Evolutionary conservation across 1,284 basidiomycete species (phyloP), one percentile per base, ranked within the genome.

Genomic region (Fistulina hepatica): DNA sequence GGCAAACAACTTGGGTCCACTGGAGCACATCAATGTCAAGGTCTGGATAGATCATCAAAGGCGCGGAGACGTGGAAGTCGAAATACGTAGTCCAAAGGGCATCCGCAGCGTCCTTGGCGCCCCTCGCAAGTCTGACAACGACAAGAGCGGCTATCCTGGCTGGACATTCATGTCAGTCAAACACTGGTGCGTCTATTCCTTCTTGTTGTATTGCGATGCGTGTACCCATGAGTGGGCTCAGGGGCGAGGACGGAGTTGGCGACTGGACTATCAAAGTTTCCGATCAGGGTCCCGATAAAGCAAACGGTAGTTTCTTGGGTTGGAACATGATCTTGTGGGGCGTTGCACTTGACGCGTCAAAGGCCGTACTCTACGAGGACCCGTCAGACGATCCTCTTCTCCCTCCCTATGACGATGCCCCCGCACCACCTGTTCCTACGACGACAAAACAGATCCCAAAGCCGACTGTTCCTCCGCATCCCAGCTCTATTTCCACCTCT

Each of bases 141-240:
- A 75, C 10, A 57, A 52, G 4, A 70, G 67, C 8, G 95, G 95
- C 5, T 95, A 75, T 57, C 76, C 78, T 19, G 93, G 91, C 1
- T 99, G 95, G 95, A 83, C 76, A 15, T 99, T 99, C 57, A 98
- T 97, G 93, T 78, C 81, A 17, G 76, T 98, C 40, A 98, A 98
- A 61, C 95, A 99, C 57, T 99, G 95, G 95, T 91, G 43, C 53
- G 78, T 48, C 10, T 39, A 12, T 37, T 32, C 15, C 21, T 35
- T 21, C 12, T 13, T 25, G 7, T 34, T 30, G 33, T 24, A n/a
- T 6, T 34, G 8, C 17, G 9, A 13, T 12, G 19, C 16, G 30
- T 26, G 8, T 20, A 32, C 35, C 19, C 41, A 59, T n/a, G 59
- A 30, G 26, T 16, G 47, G 36, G 37, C 25, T 30, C 48, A 94